A percentile compares a stretch with the other conserved stretches of the same genome.
These are phyloP conservation scores for Crithidia fasciculata DNA, from an alignment of 208 protist species.

Conservation along the genomic window DNA sequence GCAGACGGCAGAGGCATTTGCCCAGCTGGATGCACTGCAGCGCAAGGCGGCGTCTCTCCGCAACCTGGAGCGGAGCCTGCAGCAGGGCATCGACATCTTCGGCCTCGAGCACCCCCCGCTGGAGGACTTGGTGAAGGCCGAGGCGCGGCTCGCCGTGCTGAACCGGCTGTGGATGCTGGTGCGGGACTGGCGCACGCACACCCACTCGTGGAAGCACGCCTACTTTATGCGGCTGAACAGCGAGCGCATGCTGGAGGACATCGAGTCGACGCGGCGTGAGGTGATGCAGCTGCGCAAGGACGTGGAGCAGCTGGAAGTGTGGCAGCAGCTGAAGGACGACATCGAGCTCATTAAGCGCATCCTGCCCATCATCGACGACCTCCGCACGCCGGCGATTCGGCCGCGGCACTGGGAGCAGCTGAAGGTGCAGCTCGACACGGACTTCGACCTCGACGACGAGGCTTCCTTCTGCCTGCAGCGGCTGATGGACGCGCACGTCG, in stretches of 20 bases:
- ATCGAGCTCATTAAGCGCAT: slow-evolving; percentile 96
- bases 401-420: slow-evolving; percentile 94
- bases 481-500: slow-evolving; percentile 94
- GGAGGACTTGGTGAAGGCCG: slow-evolving; percentile 90
- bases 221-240: slow-evolving; percentile 93
- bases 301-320: slow-evolving; percentile 94
- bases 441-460: slow-evolving; percentile 92
- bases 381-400: slow-evolving; percentile 95
- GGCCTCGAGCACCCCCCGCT: slow-evolving; percentile 91
- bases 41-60: slow-evolving; percentile 75
- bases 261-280: slow-evolving; percentile 82
- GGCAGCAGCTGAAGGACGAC: slow-evolving; percentile 92
- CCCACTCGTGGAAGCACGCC: slow-evolving; percentile 86
- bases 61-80: slow-evolving; percentile 75
- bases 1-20: slow-evolving; percentile 81
- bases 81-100: slow-evolving; percentile 96
- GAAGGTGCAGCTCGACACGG: slow-evolving; percentile 90
- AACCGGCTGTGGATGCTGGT: slow-evolving; percentile 92
- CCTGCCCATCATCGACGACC: slow-evolving; percentile 96
- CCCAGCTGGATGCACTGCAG: slow-evolving; percentile 77
- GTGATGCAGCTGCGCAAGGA: slow-evolving; percentile 90
- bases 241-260: slow-evolving; percentile 93
- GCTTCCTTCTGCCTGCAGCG: slow-evolving; percentile 93
- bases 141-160: slow-evolving; percentile 87
- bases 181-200: slow-evolving; percentile 91